A percentile compares a stretch with the other conserved stretches of the same genome.
Evolutionary conservation across 768 basidiomycete species (phyloP).

Genomic region (Tricholoma hemisulphureum): DNA sequence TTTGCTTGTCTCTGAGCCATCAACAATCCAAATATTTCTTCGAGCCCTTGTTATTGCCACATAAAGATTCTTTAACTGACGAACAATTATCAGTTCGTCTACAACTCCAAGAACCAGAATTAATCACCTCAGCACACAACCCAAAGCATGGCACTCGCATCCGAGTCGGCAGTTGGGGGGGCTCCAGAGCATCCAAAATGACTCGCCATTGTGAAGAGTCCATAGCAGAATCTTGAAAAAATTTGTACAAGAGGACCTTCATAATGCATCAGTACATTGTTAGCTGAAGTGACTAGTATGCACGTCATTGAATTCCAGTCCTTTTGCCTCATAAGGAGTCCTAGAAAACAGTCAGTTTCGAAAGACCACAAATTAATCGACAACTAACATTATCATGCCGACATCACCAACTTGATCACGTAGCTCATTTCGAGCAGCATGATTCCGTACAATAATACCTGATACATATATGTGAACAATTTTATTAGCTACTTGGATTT

Average conservation of each 20-base stretch:
- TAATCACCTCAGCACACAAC: slow-evolving; percentile 50
- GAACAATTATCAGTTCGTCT: background rate
- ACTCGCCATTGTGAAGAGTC: slow-evolving; percentile 58
- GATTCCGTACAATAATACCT: slow-evolving; percentile 72
- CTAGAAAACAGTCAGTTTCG: slow-evolving; percentile 18
- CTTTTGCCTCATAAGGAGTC: slow-evolving; percentile 64
- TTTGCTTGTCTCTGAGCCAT: slow-evolving; percentile 54
- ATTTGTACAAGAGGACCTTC: slow-evolving; percentile 74
- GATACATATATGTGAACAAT: background rate
- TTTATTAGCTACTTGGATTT: background rate
- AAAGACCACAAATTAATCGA: background rate
- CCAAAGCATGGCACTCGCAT: slow-evolving; percentile 45
- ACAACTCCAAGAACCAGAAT: background rate
- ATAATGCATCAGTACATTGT: background rate
- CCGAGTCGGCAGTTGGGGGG: slow-evolving; percentile 8
- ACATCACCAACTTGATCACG: slow-evolving; percentile 53
- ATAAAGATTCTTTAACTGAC: slow-evolving; percentile 65
- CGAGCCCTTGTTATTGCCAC: slow-evolving; percentile 70
- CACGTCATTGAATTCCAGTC: slow-evolving; percentile 66
- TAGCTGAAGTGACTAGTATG: background rate
- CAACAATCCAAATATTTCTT: slow-evolving; percentile 71
- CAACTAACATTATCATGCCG: slow-evolving; percentile 55
- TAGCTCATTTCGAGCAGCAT: slow-evolving; percentile 47
- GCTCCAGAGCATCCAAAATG: slow-evolving; percentile 27
- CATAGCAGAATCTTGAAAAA: slow-evolving; percentile 63